These are phyloP conservation scores for Vickermania spadyakhi DNA, from an alignment of 208 protist genomes.

Conservation along the genomic window DNA sequence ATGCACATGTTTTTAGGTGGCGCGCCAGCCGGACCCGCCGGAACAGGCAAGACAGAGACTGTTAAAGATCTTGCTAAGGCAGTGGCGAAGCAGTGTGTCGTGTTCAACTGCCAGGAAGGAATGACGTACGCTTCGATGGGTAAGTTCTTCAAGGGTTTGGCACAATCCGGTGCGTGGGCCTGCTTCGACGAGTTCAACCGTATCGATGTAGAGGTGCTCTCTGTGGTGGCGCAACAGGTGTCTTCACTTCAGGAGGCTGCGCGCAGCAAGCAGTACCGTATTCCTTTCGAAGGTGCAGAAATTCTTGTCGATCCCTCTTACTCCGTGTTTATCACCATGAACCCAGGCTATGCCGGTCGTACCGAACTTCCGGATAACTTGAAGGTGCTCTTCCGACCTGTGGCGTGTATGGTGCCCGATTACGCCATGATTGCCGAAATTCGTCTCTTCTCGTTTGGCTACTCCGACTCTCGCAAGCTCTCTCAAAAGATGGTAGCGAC, in stretches of 20 bases:
- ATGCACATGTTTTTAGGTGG: constrained; percentile 95
- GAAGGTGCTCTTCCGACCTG: constrained; percentile 95
- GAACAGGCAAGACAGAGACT: constrained; percentile 96
- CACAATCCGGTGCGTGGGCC: constrained; percentile 93
- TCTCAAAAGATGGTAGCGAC: constrained; percentile 97
- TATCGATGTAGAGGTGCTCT: constrained; percentile 96
- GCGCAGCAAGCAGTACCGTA: constrained; percentile 66
- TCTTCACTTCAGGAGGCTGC: constrained; percentile 90
- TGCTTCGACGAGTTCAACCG: constrained; percentile 99
- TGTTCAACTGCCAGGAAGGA: constrained; percentile 97
- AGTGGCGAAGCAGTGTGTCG: constrained; percentile 95
- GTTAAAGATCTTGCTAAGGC: constrained; percentile 97
- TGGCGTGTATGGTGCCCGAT: constrained; percentile 98
- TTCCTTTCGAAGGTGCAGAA: constrained; percentile 93
- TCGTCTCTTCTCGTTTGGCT: constrained; percentile 97
- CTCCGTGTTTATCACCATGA: constrained; percentile 98
- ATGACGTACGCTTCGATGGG: constrained; percentile 96
- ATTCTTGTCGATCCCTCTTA: constrained; percentile 91
- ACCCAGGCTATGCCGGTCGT: constrained; percentile 97
- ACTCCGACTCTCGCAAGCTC: constrained; percentile 91
- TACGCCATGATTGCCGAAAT: constrained; percentile 99
- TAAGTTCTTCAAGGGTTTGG: constrained; percentile 96
- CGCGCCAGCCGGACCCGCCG: constrained; percentile 88
- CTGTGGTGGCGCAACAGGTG: constrained; percentile 95
- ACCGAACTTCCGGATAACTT: constrained; percentile 98